Evolutionary conservation across 768 basidiomycete species (phyloP).

Genomic region (Macrolepiota dolichaula): DNA sequence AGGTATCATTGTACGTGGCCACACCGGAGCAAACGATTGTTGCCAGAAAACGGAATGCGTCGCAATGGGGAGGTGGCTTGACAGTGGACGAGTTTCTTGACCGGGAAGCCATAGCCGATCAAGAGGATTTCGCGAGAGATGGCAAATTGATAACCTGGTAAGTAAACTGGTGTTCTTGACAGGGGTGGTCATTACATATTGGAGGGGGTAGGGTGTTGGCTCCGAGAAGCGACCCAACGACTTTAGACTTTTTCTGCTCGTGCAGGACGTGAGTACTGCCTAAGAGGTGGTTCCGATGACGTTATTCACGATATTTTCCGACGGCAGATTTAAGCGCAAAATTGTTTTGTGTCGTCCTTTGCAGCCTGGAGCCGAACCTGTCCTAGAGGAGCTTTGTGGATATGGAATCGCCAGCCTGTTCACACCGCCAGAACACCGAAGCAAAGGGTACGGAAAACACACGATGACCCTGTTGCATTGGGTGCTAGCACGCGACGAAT

Average conservation of each 20-base stretch:
- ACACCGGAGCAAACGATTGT: slow-evolving; percentile 41
- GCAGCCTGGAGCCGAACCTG: slow-evolving; percentile 4
- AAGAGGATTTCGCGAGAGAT: slow-evolving; percentile 38
- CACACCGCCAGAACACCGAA: slow-evolving; percentile 45
- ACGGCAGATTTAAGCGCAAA: slow-evolving; percentile 26
- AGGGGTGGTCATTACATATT: neutral
- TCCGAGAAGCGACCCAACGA: slow-evolving; percentile 43
- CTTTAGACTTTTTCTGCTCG: slow-evolving; percentile 57
- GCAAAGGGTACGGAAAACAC: slow-evolving; percentile 54
- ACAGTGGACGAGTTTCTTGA: slow-evolving; percentile 43
- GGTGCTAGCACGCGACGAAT: slow-evolving; percentile 22
- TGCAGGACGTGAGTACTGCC: slow-evolving; percentile 47
- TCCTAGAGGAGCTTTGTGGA: slow-evolving; percentile 31
- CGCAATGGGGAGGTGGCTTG: slow-evolving; percentile 41
- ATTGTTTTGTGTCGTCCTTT: slow-evolving; percentile 22
- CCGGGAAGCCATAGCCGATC: slow-evolving; percentile 35
- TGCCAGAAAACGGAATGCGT: slow-evolving; percentile 28
- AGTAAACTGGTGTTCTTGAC: neutral
- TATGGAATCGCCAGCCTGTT: slow-evolving; percentile 59
- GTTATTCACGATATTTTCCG: neutral
- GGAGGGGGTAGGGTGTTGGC: slow-evolving; percentile 58
- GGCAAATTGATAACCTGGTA: slow-evolving; percentile 53
- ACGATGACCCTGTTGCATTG: slow-evolving; percentile 65
- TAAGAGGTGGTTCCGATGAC: neutral
- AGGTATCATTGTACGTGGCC: slow-evolving; percentile 26